Conservation (phyloP, 805 yeast genomes). For the Kodamaea sagamina region DNA sequence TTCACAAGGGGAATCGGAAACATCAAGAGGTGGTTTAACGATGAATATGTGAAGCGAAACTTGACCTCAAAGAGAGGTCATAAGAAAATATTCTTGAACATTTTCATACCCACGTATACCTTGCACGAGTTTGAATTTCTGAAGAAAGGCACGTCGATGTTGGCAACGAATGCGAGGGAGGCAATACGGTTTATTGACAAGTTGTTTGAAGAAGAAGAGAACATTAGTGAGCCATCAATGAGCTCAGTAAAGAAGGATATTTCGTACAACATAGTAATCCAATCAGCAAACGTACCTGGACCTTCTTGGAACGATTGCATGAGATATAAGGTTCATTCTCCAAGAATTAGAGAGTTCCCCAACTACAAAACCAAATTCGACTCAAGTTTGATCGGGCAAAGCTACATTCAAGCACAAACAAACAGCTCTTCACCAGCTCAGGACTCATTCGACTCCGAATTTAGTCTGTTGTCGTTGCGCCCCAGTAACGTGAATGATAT, state of each 20-base stretch:
- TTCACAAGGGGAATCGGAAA: slow-evolving; percentile 69
- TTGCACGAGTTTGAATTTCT: slow-evolving; percentile 26
- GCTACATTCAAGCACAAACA: neutral
- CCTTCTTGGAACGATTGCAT: slow-evolving; percentile 54
- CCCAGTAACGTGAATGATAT: slow-evolving; percentile 23
- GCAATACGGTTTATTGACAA: slow-evolving; percentile 62
- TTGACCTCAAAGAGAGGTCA: slow-evolving; percentile 15
- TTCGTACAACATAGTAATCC: slow-evolving; percentile 30
- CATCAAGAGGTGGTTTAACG: slow-evolving; percentile 60
- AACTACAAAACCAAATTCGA: slow-evolving; percentile 41
- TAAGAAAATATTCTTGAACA: slow-evolving; percentile 26
- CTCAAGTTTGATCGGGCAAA: slow-evolving; percentile 23
- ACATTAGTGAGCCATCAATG: slow-evolving; percentile 10
- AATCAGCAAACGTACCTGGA: slow-evolving; percentile 46
- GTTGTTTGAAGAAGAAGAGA: slow-evolving; percentile 32
- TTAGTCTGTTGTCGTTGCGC: slow-evolving; percentile 5
- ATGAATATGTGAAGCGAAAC: slow-evolving; percentile 33
- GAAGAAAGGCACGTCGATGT: slow-evolving; percentile 50
- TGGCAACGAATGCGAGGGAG: slow-evolving; percentile 66
- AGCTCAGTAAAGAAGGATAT: slow-evolving; percentile 6
- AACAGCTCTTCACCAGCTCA: slow-evolving; percentile 7
- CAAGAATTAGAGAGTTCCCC: slow-evolving; percentile 53
- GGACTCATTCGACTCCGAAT: slow-evolving; percentile 1
- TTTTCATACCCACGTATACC: slow-evolving; percentile 55
- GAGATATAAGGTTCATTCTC: slow-evolving; percentile 47